Evolutionary conservation across 768 basidiomycete genomes (phyloP).

Genomic region (Macrolepiota fuliginosa): DNA sequence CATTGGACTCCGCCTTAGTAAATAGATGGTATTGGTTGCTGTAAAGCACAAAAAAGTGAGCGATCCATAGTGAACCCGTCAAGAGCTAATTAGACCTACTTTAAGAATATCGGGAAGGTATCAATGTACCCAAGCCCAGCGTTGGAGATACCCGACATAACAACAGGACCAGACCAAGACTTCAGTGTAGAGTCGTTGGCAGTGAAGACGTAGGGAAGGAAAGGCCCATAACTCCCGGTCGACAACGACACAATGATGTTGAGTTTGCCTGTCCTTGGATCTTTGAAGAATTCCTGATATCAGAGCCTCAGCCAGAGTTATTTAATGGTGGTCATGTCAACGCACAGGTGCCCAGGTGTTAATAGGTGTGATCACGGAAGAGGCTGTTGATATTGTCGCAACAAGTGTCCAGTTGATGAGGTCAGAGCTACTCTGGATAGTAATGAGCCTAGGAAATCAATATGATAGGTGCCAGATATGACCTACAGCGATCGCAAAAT

Average conservation of each 20-base stretch:
- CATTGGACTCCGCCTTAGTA: conserved; percentile 30
- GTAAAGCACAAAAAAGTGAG: background rate
- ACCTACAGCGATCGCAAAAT: conserved; percentile 33
- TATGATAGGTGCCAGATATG: background rate
- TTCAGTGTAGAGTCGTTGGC: conserved; percentile 28
- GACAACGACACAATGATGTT: conserved; percentile 33
- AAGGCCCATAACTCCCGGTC: conserved; percentile 34
- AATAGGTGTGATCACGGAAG: conserved; percentile 26
- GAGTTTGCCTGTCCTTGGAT: conserved; percentile 29
- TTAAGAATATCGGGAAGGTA: conserved; percentile 32
- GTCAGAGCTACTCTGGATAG: conserved; percentile 27
- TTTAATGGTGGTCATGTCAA: conserved; percentile 6
- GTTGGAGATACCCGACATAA: conserved; percentile 33
- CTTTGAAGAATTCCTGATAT: conserved; percentile 33
- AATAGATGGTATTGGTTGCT: conserved; percentile 34
- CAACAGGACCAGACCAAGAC: conserved; percentile 28
- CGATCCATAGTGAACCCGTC: background rate
- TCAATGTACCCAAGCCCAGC: conserved; percentile 33
- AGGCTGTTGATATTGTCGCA: conserved; percentile 27
- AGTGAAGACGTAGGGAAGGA: conserved; percentile 32
- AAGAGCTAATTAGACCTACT: conserved; percentile 18
- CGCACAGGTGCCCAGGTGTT: conserved; percentile 33
- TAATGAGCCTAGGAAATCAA: background rate
- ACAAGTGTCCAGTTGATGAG: conserved; percentile 27
- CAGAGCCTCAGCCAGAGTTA: background rate